These are phyloP conservation scores for Didymella sp. DNA, from an alignment of 2,329 filamentous ascomycete species.

Conservation along the genomic window DNA sequence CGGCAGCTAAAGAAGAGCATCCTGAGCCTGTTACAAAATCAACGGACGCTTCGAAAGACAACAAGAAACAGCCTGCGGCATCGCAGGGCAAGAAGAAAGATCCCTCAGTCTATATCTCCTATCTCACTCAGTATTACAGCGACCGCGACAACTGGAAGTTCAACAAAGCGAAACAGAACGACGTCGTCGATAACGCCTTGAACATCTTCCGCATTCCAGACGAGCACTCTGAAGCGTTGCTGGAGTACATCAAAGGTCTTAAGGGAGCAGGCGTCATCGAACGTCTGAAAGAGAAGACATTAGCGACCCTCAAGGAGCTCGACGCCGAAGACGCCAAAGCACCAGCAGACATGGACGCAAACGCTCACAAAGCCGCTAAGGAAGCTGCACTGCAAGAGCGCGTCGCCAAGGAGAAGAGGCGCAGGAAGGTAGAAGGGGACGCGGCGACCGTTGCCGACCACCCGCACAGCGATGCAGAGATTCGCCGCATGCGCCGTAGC, in stretches of 20 bases:
- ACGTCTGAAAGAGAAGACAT: slow-evolving; percentile 71
- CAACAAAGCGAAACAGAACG: slow-evolving; percentile 90
- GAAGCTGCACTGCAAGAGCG: slow-evolving; percentile 47
- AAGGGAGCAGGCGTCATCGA: slow-evolving; percentile 74
- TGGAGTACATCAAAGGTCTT: slow-evolving; percentile 79
- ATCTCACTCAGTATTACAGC: slow-evolving; percentile 77
- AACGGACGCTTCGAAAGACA: slow-evolving; percentile 4
- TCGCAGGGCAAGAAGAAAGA: slow-evolving; percentile 52
- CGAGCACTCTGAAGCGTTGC: slow-evolving; percentile 71
- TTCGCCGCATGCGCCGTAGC: slow-evolving; percentile 44
- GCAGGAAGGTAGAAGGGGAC: slow-evolving; percentile 41
- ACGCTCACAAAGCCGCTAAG: slow-evolving; percentile 46
- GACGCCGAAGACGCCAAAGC: slow-evolving; percentile 47
- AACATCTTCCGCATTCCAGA: slow-evolving; percentile 74
- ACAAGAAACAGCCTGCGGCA: slow-evolving; percentile 3
- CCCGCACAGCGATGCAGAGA: slow-evolving; percentile 37
- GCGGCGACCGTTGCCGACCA: slow-evolving; percentile 35
- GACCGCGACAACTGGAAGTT: slow-evolving; percentile 85
- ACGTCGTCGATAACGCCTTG: slow-evolving; percentile 83
- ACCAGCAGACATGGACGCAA: slow-evolving; percentile 44
- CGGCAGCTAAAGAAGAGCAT: slow-evolving; percentile 13
- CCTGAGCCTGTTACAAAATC: slow-evolving; percentile 1
- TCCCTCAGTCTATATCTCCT: slow-evolving; percentile 72
- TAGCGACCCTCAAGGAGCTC: slow-evolving; percentile 64
- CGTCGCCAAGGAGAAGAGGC: slow-evolving; percentile 41